Evolutionary conservation across 257 asterid genomes (phyloP), one percentile per base, ranked within the genome.

Genomic region (Gentiana straminea): DNA sequence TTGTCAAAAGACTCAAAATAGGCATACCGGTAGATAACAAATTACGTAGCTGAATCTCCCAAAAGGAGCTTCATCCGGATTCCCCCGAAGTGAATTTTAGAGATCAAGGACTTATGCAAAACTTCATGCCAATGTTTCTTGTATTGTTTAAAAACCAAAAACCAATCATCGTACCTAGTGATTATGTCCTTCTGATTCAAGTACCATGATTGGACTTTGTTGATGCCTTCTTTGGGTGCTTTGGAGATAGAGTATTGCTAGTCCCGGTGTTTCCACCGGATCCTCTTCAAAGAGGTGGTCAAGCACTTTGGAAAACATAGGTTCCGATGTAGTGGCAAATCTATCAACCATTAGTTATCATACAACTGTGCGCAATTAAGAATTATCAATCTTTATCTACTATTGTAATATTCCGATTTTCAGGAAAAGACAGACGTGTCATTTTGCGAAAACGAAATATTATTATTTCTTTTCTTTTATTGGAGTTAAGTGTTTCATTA

Each of bases 241-340:
- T 87, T 52, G 55, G 90, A 72, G 79, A 93, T 13, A 57, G 84
- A 59, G 80, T 87, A 1, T 65, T 87, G 51, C 96, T 94, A n/a
- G 94, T 87, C 51, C 96, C 96, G 1, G 93, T 76, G 33, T 83
- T 87, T 57, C 96, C 96, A n/a, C 86, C 96, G 2, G 96, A 87
- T 71, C 96, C 96, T 35, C 85, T 84, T 54, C 96, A 87, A 66
- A 77, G 90, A 69, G 95, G 95, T 1, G 95, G 95, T 43, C 95
- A 86, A 52, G 90, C 94, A 45, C 94, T 83, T 46, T 38, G 79
- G 71, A 86, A 86, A 65, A 81, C 83, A 81, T 77, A 68, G 76
- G 86, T 4, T 79, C 81, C 74, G 79, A 79, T 9, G 83, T 86
- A 1, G 80, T 79, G 64, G 94, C 94, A 1, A 86, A 83, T 64